A percentile compares a stretch with the other conserved stretches of the same genome.
Conservation (phyloP, 2,329 filamentous ascomycete species). For the Penicillium sp. region DNA sequence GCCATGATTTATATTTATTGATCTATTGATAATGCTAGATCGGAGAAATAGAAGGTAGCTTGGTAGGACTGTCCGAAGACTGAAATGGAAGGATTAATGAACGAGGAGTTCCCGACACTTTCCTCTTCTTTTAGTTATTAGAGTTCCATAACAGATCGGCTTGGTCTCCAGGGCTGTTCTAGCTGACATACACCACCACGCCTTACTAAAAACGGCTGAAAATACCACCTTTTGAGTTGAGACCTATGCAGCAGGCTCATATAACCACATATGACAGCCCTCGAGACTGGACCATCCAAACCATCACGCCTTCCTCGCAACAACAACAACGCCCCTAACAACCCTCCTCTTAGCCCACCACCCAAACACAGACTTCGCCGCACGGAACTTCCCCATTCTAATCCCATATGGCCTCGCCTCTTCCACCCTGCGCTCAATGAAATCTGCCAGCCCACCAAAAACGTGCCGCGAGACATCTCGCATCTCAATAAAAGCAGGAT, state of each 20-base stretch:
- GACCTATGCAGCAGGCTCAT: background rate
- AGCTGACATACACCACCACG: no score
- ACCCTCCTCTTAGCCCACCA: slow-evolving; percentile 43
- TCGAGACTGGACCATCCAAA: background rate
- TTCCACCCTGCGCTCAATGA: slow-evolving; percentile 40
- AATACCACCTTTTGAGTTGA: background rate
- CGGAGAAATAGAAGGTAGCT: background rate
- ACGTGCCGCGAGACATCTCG: slow-evolving; percentile 54
- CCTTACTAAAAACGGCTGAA: background rate
- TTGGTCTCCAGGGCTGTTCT: background rate
- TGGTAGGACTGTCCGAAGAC: background rate
- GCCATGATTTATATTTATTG: background rate
- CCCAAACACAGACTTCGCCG: slow-evolving; percentile 36
- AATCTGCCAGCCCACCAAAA: slow-evolving; percentile 50
- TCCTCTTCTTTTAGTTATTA: background rate
- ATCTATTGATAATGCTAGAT: background rate
- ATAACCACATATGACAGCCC: background rate
- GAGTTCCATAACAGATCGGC: background rate
- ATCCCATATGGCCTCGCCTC: slow-evolving; percentile 37
- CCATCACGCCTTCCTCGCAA: slow-evolving; percentile 29
- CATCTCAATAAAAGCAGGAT: slow-evolving; percentile 41
- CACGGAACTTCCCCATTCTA: slow-evolving; percentile 36
- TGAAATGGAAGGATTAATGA: no score
- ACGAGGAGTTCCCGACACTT: no score
- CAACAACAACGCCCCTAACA: slow-evolving; percentile 41